Base-by-base conservation (phyloP, 1,139 yeast genomes). In the Candida sp. region DNA sequence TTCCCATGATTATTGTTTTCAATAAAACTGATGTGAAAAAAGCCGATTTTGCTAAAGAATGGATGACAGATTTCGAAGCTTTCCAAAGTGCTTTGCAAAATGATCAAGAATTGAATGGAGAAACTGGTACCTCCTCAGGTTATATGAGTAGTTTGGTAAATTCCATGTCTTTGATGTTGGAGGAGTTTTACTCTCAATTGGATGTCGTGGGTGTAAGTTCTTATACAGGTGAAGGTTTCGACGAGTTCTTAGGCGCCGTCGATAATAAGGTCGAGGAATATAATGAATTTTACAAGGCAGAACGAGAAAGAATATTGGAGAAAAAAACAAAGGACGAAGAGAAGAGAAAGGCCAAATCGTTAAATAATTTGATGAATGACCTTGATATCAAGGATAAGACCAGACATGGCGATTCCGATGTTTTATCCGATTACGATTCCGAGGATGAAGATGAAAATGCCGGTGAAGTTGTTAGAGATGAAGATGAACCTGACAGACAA, bases 61-160 rank as follows among this genome's bases (percentile, higher is more conserved):
- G 99, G 99, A 90, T 95, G 98, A 79, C 84, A 4, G 99, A 95
- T 64, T 95, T 95, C 64, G 98, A 93, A 63, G 75, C 81, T 19
- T 95, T 95, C 70, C 99, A 93, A 63, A 70, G 67, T 33, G 96
- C 96, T 1, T 70, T 91, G 47, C 74, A 77, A 52, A 73, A 74
- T 34, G 86, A 84, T 56, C 68, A 70, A 43, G 84, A 86, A 38
- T 64, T 80, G 45, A 83, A 81, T 52, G 87, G 82, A 33, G 86
- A 83, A 42, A 82, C 79, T 45, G 87, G 87, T 21, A 73, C 81
- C 53, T 87, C 91, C 2, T 82, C 93, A 1, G 97, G 97, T 3
- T 95, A 93, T 64, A 93, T 95, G 99, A 82, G 89, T 42, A 88
- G 97, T 1, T 72, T 95, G 43, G 87, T 95, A 49, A 91, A 91